Base-by-base conservation (phyloP, 768 basidiomycete species). In the Amylocystis lapponica region DNA sequence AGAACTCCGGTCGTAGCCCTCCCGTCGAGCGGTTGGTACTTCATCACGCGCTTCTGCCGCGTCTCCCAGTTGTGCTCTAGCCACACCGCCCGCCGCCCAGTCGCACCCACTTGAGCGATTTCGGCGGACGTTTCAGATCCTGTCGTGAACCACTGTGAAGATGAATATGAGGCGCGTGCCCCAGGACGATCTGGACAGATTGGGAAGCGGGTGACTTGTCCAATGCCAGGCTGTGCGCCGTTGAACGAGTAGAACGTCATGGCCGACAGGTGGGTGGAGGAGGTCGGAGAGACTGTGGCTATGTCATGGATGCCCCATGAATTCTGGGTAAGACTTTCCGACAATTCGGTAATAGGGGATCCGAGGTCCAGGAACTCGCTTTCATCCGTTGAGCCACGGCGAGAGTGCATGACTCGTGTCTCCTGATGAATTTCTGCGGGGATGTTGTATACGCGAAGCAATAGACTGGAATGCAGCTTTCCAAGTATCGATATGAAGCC, bases 41-140 rank as follows among this genome's bases (percentile, higher is more conserved):
- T 77, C 69, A 78, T 71, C 36, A 81, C 50, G 7, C 67, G 65
- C 37, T 66, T 71, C 47, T 64, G 69, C 26, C 76, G 70, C 17
- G 61, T 69, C 39, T 76, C 70, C 69, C 71, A 72, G 35, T 68
- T 64, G 23, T 71, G 69, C 48, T 74, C 70, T 30, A 78, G 50
- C 77, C 78, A 79, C 8, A 79, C 68, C 4, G 71, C 74, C 27
- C 75, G 61, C 5, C 60, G 54, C 3, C 78, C 78, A 9, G 64
- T 69, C 33, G 54, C 47, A 3, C 65, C 65, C 21, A 66, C 45
- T 30, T 55, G 50, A 12, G 59, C 55, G 7, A 59, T 49, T 27
- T 56, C 54, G 19, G 52, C 51, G 2, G 59, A 58, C 20, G 48
- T 52, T 27, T 55, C 53, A 23, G 44, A 27, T 2, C 53, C 56